A percentile compares a stretch with the other conserved stretches of the same genome.
These are phyloP conservation scores for Mycocentrospora acerina DNA, from an alignment of 2,329 filamentous ascomycete species.

Conservation along the genomic window DNA sequence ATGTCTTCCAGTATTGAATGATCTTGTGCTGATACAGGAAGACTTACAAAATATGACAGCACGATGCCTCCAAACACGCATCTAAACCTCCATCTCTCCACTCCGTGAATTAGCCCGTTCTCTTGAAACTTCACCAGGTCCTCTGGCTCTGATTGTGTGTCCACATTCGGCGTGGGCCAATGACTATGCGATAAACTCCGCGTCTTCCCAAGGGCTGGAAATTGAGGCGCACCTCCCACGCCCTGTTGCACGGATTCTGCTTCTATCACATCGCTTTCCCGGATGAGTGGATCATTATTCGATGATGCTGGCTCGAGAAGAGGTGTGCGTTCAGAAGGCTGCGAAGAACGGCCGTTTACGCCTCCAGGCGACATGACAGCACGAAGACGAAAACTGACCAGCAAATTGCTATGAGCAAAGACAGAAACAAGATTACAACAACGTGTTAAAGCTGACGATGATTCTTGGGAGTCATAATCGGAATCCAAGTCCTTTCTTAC, in stretches of 20 bases:
- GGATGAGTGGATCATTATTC: slow-evolving; percentile 19
- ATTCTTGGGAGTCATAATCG: no score
- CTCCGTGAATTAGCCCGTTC: slow-evolving; percentile 35
- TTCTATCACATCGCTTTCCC: slow-evolving; percentile 21
- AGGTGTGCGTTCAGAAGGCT: slow-evolving; percentile 35
- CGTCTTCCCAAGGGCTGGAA: slow-evolving; percentile 24
- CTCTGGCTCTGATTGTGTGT: slow-evolving; percentile 19
- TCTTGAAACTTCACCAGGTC: slow-evolving; percentile 27
- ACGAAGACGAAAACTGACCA: background rate
- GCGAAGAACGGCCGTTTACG: slow-evolving; percentile 5
- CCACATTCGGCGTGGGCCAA: slow-evolving; percentile 24
- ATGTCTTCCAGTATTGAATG: background rate
- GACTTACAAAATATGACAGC: slow-evolving; percentile 41
- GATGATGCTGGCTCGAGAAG: slow-evolving; percentile 24
- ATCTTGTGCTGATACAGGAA: background rate
- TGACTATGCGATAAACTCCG: slow-evolving; percentile 26
- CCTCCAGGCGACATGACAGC: slow-evolving; percentile 15
- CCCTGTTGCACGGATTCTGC: slow-evolving; percentile 26
- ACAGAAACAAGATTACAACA: background rate
- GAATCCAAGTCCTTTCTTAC: no score
- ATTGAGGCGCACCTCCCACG: slow-evolving; percentile 22
- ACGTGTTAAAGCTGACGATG: background rate
- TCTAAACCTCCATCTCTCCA: slow-evolving; percentile 37
- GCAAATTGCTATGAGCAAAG: background rate
- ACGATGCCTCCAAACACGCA: slow-evolving; percentile 42